Evolutionary conservation across 1,284 basidiomycete species (phyloP).

Genomic region (Cryptococcus sp.): DNA sequence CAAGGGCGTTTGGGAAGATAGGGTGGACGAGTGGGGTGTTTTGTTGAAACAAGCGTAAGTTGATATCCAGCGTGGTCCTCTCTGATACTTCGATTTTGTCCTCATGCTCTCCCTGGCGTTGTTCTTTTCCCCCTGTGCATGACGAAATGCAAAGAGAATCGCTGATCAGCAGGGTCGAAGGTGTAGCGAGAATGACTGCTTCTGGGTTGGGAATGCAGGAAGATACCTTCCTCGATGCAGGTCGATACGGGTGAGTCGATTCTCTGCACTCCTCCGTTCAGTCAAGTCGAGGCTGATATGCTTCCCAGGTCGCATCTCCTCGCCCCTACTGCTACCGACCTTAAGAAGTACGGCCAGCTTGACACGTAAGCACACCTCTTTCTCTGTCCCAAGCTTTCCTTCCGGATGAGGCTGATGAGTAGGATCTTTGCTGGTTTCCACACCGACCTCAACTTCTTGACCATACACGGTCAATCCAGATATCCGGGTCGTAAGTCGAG

Average conservation of each 20-base stretch:
- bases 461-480: slow-evolving; percentile 78
- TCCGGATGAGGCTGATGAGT: slow-evolving; percentile 23
- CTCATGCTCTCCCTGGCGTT: no score
- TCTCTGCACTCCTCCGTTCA: not conserved
- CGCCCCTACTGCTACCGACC: slow-evolving; percentile 83
- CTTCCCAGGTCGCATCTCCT: slow-evolving; percentile 84
- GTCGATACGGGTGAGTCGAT: slow-evolving; percentile 64
- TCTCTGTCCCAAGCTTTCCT: slow-evolving; percentile 3
- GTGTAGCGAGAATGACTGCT: slow-evolving; percentile 74
- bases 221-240: slow-evolving; percentile 66
- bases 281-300: no score
- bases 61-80: not conserved
- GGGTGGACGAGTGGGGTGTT: slow-evolving; percentile 71
- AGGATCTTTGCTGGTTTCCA: slow-evolving; percentile 88
- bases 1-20: slow-evolving; percentile 57
- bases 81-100: no score
- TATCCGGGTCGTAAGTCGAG: slow-evolving; percentile 39
- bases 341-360: slow-evolving; percentile 66
- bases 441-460: slow-evolving; percentile 53
- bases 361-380: slow-evolving; percentile 48
- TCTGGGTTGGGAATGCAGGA: slow-evolving; percentile 67
- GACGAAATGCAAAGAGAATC: no score
- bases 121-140: no score
- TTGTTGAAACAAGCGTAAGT: slow-evolving; percentile 78
- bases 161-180: slow-evolving; percentile 70